These are phyloP conservation scores for Daldinia decipiens DNA, from an alignment of 495 filamentous ascomycete species.

Conservation along the genomic window DNA sequence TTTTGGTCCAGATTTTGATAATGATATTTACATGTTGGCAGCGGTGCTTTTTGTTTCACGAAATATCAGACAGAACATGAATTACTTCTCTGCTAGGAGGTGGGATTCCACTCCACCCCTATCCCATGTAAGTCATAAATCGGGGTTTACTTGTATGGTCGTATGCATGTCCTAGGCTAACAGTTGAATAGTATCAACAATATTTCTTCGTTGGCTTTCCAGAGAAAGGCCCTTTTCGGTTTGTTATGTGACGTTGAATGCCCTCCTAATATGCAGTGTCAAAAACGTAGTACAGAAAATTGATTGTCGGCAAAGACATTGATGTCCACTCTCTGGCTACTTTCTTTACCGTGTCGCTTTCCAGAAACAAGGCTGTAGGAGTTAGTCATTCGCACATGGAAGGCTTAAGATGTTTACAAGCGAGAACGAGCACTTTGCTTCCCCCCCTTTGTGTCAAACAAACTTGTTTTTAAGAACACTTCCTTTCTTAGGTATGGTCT, in stretches of 20 bases:
- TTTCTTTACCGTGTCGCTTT: not conserved
- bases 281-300: not conserved
- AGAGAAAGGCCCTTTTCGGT: not conserved
- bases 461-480: not conserved
- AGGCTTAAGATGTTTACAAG: not conserved
- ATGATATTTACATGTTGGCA: not conserved
- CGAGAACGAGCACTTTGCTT: conserved; percentile 3
- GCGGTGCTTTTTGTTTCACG: not conserved
- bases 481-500: not conserved
- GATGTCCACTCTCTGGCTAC: not conserved
- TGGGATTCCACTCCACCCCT: not conserved
- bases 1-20: too few species aligned
- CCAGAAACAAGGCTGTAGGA: not conserved
- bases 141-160: not conserved
- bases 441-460: not conserved
- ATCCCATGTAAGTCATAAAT: not conserved
- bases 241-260: not conserved
- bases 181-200: not conserved
- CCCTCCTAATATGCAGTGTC: not conserved
- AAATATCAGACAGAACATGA: not conserved
- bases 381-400: not conserved
- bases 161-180: not conserved
- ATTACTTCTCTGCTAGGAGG: not conserved
- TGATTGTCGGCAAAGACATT: not conserved
- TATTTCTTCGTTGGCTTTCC: not conserved